Base-by-base conservation (phyloP, 805 yeast species). In the Wickerhamomyces bisporus region DNA sequence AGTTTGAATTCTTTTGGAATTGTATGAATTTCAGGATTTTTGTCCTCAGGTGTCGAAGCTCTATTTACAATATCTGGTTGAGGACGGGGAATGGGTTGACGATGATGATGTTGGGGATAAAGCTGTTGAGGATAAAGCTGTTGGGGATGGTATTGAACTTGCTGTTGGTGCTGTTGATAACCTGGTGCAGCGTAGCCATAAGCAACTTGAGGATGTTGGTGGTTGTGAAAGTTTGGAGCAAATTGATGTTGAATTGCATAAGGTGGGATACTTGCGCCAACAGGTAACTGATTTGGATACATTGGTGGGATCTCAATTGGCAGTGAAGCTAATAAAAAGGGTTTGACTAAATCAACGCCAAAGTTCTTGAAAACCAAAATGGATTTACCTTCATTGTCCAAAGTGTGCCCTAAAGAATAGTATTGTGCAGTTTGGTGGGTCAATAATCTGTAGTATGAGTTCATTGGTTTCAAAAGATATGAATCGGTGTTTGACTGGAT, bases 371-470 rank as follows among this genome's bases (percentile, higher is more conserved):
- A 70, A 8, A 70, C 62, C 6, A 67, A 55, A 18, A 70, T 63
- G 17, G 77, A 69, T 35, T 63, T 62, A 9, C 77, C 78, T 42
- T 71, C 78, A 23, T 52, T 47, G 47, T 69, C 73, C 11, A 75
- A 46, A 8, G 68, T 69, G 50, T 83, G 89, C 30, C 77, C 78
- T 39, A 82, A 55, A 18, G 67, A 62, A 50, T 81, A 79, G 53
- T 80, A 81, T 27, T 77, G 81, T 5, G 88, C 85, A 26, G 81
- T 61, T 46, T 81, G 83, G 57, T 84, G 89, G 0, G 82, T 70
- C 38, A 84, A 59, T 32, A 84, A 62, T 47, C 91, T 62, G 47
- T 76, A 78, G 55, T 79, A 83, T 3, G 87, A 79, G 55, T 83
- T 83, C 70, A 77, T 71, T 6, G 57, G 58, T 19, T 47, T 66